Base-by-base conservation (phyloP, 2,329 filamentous ascomycete species). In the Colletotrichum eremochloae region DNA sequence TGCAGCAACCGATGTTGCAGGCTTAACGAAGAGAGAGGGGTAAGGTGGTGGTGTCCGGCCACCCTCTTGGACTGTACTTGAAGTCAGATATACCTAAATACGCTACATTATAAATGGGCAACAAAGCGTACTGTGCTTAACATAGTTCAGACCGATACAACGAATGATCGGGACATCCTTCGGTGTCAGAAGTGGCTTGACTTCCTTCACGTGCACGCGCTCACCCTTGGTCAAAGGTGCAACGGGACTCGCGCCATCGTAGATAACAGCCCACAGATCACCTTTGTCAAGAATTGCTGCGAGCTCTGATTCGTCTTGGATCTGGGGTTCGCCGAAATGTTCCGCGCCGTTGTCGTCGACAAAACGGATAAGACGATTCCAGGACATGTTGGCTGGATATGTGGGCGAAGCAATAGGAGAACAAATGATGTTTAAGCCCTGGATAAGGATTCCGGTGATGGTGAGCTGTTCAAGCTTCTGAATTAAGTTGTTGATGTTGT, bases 1-100 rank as follows among this genome's bases (percentile, higher is more conserved):
- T 68, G 77, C 75, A 50, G 80, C 80, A 56, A 85, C 83, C 62
- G 77, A 84, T 42, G 79, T 83, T 18, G 75, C 81, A 14, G 82
- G 84, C 81, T 89, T 89, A 75, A 87, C 87, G 77, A 88, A 89
- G 36, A 87, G 81, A 15, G 83, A 83, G 2, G 84, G 85, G 69
- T 81, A 86, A 1, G 86, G 85, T 0, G 86, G 86, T 0, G 86
- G 85, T 18, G 82, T 86, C 56, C 86, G 82, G 5, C 86, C 85
- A 20, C 85, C 86, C 79, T 89, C 86, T 72, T 85, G 81, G 75
- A 88, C 87, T 88, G 58, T 5, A 7, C 8, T 2, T 11, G 15
- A 31, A 69, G n/a, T 63, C 18, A 4, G 9, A 20, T 11, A 40
- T 24, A 20, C 5, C 24, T n/a, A 9, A 12, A 24, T 11, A 55